Conservation (phyloP, 1,284 basidiomycete genomes). For the Exobasidium cylindrosporum region DNA sequence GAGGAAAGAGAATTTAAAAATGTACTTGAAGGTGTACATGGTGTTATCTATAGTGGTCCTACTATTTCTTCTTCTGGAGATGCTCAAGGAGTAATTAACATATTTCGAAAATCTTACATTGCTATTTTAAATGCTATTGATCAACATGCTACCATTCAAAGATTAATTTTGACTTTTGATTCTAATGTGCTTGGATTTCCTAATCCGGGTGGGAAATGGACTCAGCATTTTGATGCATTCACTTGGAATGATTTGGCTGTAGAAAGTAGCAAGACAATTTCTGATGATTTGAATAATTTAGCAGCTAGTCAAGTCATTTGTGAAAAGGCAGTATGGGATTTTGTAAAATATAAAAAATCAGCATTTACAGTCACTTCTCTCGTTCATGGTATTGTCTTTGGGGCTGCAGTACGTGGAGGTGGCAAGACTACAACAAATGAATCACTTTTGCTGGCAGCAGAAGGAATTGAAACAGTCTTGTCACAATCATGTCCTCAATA, state of each 20-base stretch:
- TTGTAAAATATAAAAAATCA: slow-evolving; percentile 27
- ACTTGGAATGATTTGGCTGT: not conserved
- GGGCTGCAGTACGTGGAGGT: slow-evolving; percentile 28
- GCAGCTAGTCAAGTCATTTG: slow-evolving; percentile 43
- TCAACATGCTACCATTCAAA: not conserved
- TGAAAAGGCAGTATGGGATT: slow-evolving; percentile 45
- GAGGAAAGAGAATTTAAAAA: not conserved
- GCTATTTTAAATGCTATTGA: not conserved
- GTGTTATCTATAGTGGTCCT: not conserved
- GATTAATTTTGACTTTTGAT: not conserved
- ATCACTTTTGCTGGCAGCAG: slow-evolving; percentile 17
- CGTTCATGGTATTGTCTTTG: slow-evolving; percentile 43
- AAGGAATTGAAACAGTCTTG: slow-evolving; percentile 31
- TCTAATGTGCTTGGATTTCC: not conserved
- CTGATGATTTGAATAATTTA: slow-evolving; percentile 17
- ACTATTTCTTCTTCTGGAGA: not conserved
- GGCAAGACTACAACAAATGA: slow-evolving; percentile 37
- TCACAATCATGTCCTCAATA: slow-evolving; percentile 52
- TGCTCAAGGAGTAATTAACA: not conserved
- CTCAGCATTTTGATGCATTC: not conserved
- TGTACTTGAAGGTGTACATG: not conserved
- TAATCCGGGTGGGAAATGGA: not conserved
- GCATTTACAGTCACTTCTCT: slow-evolving; percentile 30
- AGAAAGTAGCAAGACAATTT: not conserved
- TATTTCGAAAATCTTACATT: not conserved